Evolutionary conservation across 129 eudicot genomes (phyloP).

Genomic region (Lactuca sativa): DNA sequence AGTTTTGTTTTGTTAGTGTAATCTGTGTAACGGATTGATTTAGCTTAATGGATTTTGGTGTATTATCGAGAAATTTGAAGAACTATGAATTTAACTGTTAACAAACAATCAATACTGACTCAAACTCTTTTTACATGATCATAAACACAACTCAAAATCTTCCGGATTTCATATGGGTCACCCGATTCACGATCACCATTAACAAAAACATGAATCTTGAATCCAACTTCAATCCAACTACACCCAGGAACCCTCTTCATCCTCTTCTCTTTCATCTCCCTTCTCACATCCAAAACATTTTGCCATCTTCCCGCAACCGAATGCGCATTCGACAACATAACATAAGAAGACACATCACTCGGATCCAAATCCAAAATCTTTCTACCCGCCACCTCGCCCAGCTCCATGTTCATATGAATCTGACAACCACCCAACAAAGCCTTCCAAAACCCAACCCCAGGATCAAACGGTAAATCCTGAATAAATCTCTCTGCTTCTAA

Average conservation of each 20-base stretch:
- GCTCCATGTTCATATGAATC: slow-evolving; percentile 51
- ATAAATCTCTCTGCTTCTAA: slow-evolving; percentile 62
- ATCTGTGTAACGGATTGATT: slow-evolving; percentile 3
- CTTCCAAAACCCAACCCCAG: slow-evolving; percentile 82
- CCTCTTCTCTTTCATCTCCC: slow-evolving; percentile 59
- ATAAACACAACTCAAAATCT: slow-evolving; percentile 34
- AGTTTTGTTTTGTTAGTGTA: slow-evolving; percentile 3
- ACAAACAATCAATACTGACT: slow-evolving; percentile 5
- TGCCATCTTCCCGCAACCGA: slow-evolving; percentile 75
- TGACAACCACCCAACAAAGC: slow-evolving; percentile 82
- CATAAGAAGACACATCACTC: slow-evolving; percentile 64
- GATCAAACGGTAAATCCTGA: slow-evolving; percentile 65
- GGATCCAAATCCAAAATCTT: slow-evolving; percentile 70
- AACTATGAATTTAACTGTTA: not conserved
- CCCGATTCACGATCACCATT: slow-evolving; percentile 44
- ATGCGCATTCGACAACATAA: slow-evolving; percentile 80
- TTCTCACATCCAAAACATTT: slow-evolving; percentile 40
- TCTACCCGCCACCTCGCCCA: slow-evolving; percentile 57
- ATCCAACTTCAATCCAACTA: slow-evolving; percentile 74
- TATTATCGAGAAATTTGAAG: not conserved
- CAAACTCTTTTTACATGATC: slow-evolving; percentile 37
- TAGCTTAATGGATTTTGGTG: slow-evolving; percentile 6
- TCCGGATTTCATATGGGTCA: slow-evolving; percentile 37
- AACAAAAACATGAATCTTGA: slow-evolving; percentile 56
- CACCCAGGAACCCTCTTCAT: slow-evolving; percentile 64